Percentiles rank a stretch among this genome's conserved stretches.
These are phyloP conservation scores for Pontederia paniculata DNA, from an alignment of 176 grass and related monocot species.

Conservation along the genomic window DNA sequence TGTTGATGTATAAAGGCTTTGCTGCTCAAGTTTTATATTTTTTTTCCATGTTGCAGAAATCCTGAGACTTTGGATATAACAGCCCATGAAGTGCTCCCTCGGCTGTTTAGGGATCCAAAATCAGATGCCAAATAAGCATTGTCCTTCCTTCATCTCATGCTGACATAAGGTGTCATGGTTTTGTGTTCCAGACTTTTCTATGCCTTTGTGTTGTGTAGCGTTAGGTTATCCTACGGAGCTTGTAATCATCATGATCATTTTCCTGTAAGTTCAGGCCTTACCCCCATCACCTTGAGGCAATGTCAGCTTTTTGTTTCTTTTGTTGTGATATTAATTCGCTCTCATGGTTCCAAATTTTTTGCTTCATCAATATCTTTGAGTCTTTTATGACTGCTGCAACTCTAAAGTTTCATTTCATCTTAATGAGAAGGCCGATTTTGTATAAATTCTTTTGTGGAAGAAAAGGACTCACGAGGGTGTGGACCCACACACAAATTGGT, in stretches of 20 bases:
- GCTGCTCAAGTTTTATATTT: slow-evolving; percentile 19
- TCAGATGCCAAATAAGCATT: slow-evolving; percentile 12
- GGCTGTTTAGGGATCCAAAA: slow-evolving; percentile 51
- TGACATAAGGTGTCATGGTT: not conserved
- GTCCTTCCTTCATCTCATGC: not conserved
- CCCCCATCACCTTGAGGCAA: too few relatives aligned
- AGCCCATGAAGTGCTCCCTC: slow-evolving; percentile 72
- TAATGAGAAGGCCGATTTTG: too few relatives aligned
- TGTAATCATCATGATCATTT: not conserved
- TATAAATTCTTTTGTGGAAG: too few relatives aligned
- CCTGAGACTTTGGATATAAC: slow-evolving; percentile 72
- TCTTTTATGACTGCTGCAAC: too few relatives aligned
- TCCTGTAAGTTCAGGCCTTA: too few relatives aligned
- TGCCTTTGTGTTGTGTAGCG: not conserved
- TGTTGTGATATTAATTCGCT: too few relatives aligned
- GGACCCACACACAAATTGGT: too few relatives aligned
- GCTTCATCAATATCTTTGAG: too few relatives aligned
- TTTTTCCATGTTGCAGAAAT: slow-evolving; percentile 43
- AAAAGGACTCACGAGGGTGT: too few relatives aligned
- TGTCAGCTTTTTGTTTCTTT: too few relatives aligned
- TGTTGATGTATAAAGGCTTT: slow-evolving; percentile 8
- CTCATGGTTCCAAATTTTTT: too few relatives aligned
- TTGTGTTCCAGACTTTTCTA: not conserved
- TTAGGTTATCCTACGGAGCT: not conserved
- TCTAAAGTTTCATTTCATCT: too few relatives aligned